A percentile compares a stretch with the other conserved stretches of the same genome.
These are phyloP conservation scores for Myxozyma mucilagina DNA, from an alignment of 805 yeast genomes.

Conservation along the genomic window DNA sequence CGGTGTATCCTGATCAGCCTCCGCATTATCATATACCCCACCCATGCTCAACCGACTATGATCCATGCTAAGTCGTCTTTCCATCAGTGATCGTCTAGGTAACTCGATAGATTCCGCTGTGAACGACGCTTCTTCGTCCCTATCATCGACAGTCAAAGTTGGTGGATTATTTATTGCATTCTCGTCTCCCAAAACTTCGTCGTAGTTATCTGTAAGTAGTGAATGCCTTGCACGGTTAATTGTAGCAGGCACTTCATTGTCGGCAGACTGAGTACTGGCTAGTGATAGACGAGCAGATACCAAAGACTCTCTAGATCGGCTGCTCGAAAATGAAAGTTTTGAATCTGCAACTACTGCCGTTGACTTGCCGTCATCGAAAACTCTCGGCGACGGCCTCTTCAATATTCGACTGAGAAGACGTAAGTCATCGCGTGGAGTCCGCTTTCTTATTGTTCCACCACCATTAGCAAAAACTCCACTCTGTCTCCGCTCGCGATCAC, in stretches of 20 bases:
- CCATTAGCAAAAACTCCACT: not conserved
- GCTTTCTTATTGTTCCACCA: not conserved
- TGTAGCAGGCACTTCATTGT: not conserved
- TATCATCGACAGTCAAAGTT: not conserved
- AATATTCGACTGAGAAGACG: slow-evolving; percentile 22
- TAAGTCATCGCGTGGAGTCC: slow-evolving; percentile 29
- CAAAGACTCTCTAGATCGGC: not conserved
- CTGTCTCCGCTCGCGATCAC: slow-evolving; percentile 16
- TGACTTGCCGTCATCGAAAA: too few species aligned
- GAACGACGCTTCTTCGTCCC: not conserved
- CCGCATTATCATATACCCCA: not conserved
- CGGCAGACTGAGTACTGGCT: not conserved
- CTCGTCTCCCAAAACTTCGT: not conserved
- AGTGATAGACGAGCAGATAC: not conserved
- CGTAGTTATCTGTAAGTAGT: not conserved
- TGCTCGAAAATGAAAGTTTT: not conserved
- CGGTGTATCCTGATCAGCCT: slow-evolving; percentile 3
- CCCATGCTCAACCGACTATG: slow-evolving; percentile 5
- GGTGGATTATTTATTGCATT: not conserved
- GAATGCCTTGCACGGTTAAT: not conserved
- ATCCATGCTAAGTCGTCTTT: slow-evolving; percentile 10
- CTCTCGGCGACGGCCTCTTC: not conserved
- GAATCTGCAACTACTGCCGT: not conserved
- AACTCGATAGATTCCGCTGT: not conserved
- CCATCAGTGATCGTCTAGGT: slow-evolving; percentile 5